Conservation (phyloP, 140 eudicot genomes). For the Ambrosia hybrid region DNA sequence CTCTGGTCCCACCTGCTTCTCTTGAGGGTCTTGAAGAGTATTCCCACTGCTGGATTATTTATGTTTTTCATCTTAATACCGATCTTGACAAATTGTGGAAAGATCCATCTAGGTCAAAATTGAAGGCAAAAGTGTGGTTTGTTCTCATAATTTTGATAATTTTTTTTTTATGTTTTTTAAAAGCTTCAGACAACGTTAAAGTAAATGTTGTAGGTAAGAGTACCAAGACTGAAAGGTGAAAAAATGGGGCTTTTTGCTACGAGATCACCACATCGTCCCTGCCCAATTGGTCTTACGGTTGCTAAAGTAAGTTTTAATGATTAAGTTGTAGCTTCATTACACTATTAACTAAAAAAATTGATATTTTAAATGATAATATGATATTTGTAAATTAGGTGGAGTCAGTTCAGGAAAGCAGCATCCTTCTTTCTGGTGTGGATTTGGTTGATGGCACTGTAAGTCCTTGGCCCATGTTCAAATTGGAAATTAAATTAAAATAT, state of each 20-base stretch:
- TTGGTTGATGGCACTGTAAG: conserved; percentile 98
- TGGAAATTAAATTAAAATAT: not conserved
- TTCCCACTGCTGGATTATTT: conserved; percentile 94
- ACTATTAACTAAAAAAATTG: not conserved
- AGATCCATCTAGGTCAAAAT: conserved; percentile 75
- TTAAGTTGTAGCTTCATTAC: not conserved
- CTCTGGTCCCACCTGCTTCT: conserved; percentile 86
- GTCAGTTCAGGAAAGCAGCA: conserved; percentile 53
- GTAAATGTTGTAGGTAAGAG: conserved; percentile 64
- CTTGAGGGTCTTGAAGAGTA: conserved; percentile 93
- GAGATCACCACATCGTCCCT: conserved; percentile 97
- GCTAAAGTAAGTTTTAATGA: conserved; percentile 61
- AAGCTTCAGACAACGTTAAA: conserved; percentile 3
- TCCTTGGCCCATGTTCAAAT: conserved; percentile 14
- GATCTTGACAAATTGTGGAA: conserved; percentile 92
- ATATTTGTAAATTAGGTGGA: conserved; percentile 58
- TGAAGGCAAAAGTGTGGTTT: conserved; percentile 81
- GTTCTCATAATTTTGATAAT: conserved; percentile 4
- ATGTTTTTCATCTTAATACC: conserved; percentile 91
- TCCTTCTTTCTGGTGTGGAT: conserved; percentile 94
- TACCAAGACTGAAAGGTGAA: conserved; percentile 86
- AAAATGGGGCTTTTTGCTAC: conserved; percentile 94
- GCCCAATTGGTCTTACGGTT: conserved; percentile 95
- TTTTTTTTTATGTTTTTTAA: not conserved
- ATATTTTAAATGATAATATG: not conserved